These are phyloP conservation scores for Chenopodium formosanum DNA, from an alignment of 148 eudicot species.

Conservation along the genomic window DNA sequence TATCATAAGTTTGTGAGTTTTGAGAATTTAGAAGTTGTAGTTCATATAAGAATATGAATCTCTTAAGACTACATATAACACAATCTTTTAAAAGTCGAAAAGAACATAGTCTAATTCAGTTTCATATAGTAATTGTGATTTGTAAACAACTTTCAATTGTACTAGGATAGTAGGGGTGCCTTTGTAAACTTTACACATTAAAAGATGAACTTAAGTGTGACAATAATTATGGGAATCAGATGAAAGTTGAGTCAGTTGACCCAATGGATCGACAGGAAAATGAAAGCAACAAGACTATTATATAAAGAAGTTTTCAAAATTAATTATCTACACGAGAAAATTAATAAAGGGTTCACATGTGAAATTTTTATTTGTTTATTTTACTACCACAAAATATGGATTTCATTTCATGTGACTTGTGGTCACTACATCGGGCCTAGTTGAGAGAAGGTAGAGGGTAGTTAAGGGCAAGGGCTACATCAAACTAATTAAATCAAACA, in stretches of 20 bases:
- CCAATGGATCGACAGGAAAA: neutral
- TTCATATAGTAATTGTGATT: too few species aligned
- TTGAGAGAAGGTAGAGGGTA: neutral
- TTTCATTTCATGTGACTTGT: neutral
- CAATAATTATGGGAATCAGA: constrained; percentile 8
- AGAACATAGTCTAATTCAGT: too few species aligned
- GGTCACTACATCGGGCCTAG: neutral
- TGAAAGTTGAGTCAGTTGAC: neutral
- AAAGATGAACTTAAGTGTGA: constrained; percentile 10
- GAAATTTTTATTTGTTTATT: neutral
- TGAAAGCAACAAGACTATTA: neutral
- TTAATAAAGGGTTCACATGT: constrained; percentile 1
- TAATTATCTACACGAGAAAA: constrained; percentile 1
- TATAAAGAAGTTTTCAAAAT: too few species aligned
- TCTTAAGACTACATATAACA: neutral
- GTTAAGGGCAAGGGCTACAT: neutral
- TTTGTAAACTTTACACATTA: neutral
- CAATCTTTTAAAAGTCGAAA: too few species aligned
- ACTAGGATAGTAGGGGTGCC: neutral
- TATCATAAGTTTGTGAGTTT: neutral
- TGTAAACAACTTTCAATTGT: neutral
- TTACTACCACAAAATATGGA: neutral
- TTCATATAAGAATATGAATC: too few species aligned
- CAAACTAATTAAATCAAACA: neutral
- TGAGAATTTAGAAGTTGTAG: neutral